Percentiles rank a stretch among this genome's conserved stretches.
phyloP scores from a whole-genome alignment of 2,329 filamentous ascomycete species.

The Phialemonium atrogriseum region DNA sequence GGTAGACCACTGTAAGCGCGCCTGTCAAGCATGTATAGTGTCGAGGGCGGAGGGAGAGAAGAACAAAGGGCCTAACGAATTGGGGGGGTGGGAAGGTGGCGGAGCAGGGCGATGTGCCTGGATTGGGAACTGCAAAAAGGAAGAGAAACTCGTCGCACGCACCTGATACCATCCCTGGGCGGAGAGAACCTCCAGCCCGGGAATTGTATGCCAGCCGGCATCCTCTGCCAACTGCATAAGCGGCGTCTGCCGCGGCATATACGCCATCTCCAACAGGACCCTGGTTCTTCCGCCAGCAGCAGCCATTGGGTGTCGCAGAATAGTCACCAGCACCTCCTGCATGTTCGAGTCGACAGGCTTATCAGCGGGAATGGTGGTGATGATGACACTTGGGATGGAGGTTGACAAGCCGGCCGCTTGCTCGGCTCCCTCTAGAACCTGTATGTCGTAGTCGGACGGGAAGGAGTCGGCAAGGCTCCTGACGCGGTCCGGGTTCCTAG shows the following conservation, averaged over 20 bases:
- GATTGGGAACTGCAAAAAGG: no score
- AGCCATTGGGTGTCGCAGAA: slow-evolving; percentile 32
- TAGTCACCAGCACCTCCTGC: slow-evolving; percentile 50
- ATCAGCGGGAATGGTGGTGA: slow-evolving; percentile 88
- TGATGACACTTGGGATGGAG: slow-evolving; percentile 58
- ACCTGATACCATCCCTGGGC: slow-evolving; percentile 87
- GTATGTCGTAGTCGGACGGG: slow-evolving; percentile 62
- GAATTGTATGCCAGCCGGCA: slow-evolving; percentile 73
- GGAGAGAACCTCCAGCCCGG: slow-evolving; percentile 80
- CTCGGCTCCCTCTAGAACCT: slow-evolving; percentile 46
- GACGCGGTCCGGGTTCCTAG: slow-evolving; percentile 64
- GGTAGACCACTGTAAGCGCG: no score
- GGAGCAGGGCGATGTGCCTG: not conserved
- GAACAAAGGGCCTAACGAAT: no score
- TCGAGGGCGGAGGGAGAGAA: no score
- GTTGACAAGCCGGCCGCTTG: slow-evolving; percentile 40
- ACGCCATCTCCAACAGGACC: slow-evolving; percentile 89
- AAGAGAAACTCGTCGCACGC: slow-evolving; percentile 22
- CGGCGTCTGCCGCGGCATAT: slow-evolving; percentile 76
- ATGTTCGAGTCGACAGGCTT: slow-evolving; percentile 68
- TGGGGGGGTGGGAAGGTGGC: not conserved
- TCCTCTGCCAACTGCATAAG: slow-evolving; percentile 77
- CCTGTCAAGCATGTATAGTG: slow-evolving; percentile 13
- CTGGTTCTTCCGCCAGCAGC: slow-evolving; percentile 31
- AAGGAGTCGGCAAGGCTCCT: slow-evolving; percentile 62